phyloP scores from a whole-genome alignment of 2,329 filamentous ascomycete species.

The Colletotrichum tamarilloi region DNA sequence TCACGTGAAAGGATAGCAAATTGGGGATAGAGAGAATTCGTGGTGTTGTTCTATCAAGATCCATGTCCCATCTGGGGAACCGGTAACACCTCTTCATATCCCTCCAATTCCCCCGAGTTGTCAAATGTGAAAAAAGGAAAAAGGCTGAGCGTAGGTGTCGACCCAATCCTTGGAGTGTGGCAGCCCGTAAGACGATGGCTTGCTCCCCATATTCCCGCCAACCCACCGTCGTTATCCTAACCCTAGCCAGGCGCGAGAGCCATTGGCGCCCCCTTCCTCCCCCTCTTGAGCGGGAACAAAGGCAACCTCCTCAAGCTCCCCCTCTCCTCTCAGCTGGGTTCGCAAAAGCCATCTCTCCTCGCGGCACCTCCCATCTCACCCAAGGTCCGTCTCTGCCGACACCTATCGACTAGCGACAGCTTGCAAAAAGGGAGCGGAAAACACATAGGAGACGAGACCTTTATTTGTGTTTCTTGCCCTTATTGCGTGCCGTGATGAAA shows the following conservation, averaged over 20 bases:
- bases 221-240: neutral
- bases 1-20: neutral
- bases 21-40: neutral
- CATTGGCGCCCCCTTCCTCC: neutral
- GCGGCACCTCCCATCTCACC: neutral
- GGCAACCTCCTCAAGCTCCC: neutral
- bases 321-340: neutral
- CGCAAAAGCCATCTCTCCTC: neutral
- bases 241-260: neutral
- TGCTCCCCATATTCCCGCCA: neutral
- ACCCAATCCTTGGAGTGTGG: conserved; percentile 11
- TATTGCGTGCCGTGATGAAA: neutral
- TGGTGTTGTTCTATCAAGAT: neutral
- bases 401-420: neutral
- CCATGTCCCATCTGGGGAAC: neutral
- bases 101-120: neutral
- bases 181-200: neutral
- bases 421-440: neutral
- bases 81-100: neutral
- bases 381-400: conserved; percentile 15
- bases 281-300: neutral
- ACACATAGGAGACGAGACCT: neutral
- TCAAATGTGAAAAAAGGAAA: neutral
- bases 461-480: neutral
- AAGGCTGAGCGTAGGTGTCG: neutral